These are phyloP conservation scores for Candida namnaoensis DNA, from an alignment of 805 yeast species.

Conservation along the genomic window DNA sequence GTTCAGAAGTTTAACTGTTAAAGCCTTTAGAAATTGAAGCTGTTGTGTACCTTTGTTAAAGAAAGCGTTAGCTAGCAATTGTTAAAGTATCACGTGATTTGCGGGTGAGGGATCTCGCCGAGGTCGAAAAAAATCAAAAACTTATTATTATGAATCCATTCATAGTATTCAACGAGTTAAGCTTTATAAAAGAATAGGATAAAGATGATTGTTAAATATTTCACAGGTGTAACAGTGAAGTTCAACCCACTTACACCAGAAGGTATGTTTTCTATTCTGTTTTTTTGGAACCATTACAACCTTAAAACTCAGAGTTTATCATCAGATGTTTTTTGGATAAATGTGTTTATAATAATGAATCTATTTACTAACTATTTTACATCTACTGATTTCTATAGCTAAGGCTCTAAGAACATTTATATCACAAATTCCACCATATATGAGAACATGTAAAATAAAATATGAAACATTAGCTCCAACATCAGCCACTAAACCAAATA, in stretches of 20 bases:
- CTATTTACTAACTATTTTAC: not conserved
- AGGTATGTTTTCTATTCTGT: conserved; percentile 26
- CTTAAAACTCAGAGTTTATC: conserved; percentile 7
- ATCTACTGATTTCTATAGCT: conserved; percentile 26
- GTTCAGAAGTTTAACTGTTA: too few relatives aligned
- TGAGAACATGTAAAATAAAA: conserved; percentile 56
- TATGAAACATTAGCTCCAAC: conserved; percentile 46
- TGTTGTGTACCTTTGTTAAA: too few relatives aligned
- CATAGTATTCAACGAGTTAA: too few relatives aligned
- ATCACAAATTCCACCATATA: conserved; percentile 70
- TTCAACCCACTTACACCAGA: conserved; percentile 73
- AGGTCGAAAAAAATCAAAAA: too few relatives aligned
- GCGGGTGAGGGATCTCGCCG: too few relatives aligned
- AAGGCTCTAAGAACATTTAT: conserved; percentile 75
- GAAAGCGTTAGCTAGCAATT: too few relatives aligned
- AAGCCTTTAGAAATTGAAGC: too few relatives aligned
- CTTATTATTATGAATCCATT: too few relatives aligned
- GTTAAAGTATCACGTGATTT: too few relatives aligned
- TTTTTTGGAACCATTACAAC: conserved; percentile 1
- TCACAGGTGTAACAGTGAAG: conserved; percentile 64
- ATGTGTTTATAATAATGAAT: not conserved
- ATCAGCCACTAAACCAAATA: conserved; percentile 44
- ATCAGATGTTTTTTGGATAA: too few relatives aligned
- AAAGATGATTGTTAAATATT: conserved; percentile 94
- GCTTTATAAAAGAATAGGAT: too few relatives aligned